These are phyloP conservation scores for Puccinia novopanici DNA, from an alignment of 1,284 basidiomycete species.

Conservation along the genomic window DNA sequence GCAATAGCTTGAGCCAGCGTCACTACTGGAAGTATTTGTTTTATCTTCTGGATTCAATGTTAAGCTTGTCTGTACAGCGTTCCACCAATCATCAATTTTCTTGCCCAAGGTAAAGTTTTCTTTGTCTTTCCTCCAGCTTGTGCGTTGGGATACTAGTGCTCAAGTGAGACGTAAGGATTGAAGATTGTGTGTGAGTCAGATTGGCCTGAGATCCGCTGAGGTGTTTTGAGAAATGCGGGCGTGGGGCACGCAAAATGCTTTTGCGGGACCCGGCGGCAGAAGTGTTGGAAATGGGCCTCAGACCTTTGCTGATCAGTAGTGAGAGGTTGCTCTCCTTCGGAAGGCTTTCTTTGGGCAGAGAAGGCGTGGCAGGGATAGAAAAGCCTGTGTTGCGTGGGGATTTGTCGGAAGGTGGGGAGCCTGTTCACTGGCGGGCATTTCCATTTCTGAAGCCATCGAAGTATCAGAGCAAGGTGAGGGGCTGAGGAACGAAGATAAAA, in stretches of 20 bases:
- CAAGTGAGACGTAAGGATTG: slow-evolving; percentile 4
- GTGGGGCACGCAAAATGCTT: neutral
- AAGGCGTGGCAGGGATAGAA: too few species aligned
- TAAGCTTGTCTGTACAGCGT: slow-evolving; percentile 61
- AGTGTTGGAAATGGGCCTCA: too few species aligned
- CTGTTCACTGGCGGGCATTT: too few species aligned
- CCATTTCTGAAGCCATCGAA: too few species aligned
- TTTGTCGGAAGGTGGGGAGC: too few species aligned
- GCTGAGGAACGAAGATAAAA: neutral
- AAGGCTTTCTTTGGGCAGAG: too few species aligned
- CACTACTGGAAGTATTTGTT: neutral
- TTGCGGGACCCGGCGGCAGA: too few species aligned
- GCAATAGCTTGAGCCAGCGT: slow-evolving; percentile 27
- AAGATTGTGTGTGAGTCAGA: neutral
- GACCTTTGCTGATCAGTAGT: too few species aligned
- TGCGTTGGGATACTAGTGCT: neutral
- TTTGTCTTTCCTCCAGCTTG: slow-evolving; percentile 63
- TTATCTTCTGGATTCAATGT: slow-evolving; percentile 54
- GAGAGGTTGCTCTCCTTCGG: too few species aligned
- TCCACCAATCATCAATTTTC: slow-evolving; percentile 63
- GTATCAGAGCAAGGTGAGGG: slow-evolving; percentile 13
- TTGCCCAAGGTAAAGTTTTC: slow-evolving; percentile 59
- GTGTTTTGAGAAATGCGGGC: slow-evolving; percentile 10
- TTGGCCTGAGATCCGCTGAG: slow-evolving; percentile 38
- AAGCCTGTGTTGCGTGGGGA: too few species aligned